phyloP scores from a whole-genome alignment of 1,284 basidiomycete genomes.

The Gomphus bonarii region DNA sequence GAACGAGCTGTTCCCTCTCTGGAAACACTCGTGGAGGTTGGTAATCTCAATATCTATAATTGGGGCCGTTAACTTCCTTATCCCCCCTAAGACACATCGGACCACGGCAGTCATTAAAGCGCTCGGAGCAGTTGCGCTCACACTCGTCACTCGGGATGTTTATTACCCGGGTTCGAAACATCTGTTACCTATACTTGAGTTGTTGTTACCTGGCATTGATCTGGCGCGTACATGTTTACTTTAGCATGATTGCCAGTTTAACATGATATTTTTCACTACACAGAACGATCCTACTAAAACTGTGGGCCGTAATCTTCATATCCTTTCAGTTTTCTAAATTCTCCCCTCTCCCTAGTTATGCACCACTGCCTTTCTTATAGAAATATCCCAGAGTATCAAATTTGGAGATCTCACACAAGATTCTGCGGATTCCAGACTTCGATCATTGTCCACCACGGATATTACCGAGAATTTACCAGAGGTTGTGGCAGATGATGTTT shows the following conservation, averaged over 20 bases:
- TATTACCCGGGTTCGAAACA: constrained; percentile 77
- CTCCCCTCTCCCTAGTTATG: constrained; percentile 37
- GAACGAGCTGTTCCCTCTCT: constrained; percentile 82
- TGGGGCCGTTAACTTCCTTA: background rate
- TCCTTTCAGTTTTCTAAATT: background rate
- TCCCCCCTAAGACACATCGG: constrained; percentile 56
- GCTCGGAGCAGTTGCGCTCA: constrained; percentile 68
- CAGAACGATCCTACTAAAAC: constrained; percentile 90
- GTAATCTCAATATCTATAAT: constrained; percentile 7
- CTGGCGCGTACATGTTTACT: constrained; percentile 32
- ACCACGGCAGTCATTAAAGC: constrained; percentile 84
- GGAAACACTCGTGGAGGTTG: constrained; percentile 77
- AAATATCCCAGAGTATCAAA: constrained; percentile 74
- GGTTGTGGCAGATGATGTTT: constrained; percentile 5
- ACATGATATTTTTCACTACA: constrained; percentile 14
- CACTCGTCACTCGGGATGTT: constrained; percentile 68
- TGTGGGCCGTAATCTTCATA: constrained; percentile 27
- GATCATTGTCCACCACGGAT: background rate
- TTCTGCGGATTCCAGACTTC: constrained; percentile 15
- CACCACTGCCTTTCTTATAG: constrained; percentile 68
- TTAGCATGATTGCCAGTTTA: background rate
- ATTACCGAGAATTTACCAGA: background rate
- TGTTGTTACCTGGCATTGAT: constrained; percentile 84
- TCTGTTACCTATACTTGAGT: constrained; percentile 72
- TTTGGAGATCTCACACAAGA: constrained; percentile 60